Evolutionary conservation across 2,329 filamentous ascomycete species (phyloP), one percentile per base, ranked within the genome.

Genomic region (Polychaeton citri): DNA sequence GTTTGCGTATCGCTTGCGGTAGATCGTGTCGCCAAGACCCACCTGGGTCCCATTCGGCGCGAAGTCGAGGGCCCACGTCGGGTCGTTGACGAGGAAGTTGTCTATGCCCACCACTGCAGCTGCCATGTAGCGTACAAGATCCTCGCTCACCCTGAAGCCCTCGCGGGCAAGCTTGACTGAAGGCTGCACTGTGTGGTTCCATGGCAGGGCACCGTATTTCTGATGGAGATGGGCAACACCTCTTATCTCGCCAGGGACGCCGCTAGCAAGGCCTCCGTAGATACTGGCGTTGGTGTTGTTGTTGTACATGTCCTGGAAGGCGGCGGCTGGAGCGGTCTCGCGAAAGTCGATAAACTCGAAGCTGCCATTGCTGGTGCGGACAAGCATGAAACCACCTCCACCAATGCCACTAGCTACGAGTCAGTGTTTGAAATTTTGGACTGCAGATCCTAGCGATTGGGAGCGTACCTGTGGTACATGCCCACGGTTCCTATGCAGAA

Each of bases 261-360:
- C 81, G 19, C 72, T 73, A 30, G 43, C 48, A 17, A 52, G 41
- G 8, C 53, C 52, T 10, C 83, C 81, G 19, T 64, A 65, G 1
- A 88, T 64, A 37, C 82, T 86, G 2, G 71, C 75, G 2, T 68
- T 58, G 1, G 70, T 65, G 43, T 90, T 79, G 37, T 76, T 75
- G 39, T 73, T 68, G 57, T 80, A 96, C 88, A 96, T 96, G 50
- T 92, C 74, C 57, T 86, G 68, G 44, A 70, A 77, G 0, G 86
- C 82, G 0, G 83, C 81, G 0, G 79, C 81, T 1, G 88, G 88
- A 0, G 88, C 88, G 0, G 80, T 76, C 57, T 96, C 88, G 32
- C 88, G 71, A 53, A 93, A 96, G 59, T 96, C 88, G 46, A 96
- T 76, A 39, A 79, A 78, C 52, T 93, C 85, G 53, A 87, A 92